A percentile compares a stretch with the other conserved stretches of the same genome.
These are phyloP conservation scores for Ceriops tagal DNA, from an alignment of 345 rosid species.

Conservation along the genomic window DNA sequence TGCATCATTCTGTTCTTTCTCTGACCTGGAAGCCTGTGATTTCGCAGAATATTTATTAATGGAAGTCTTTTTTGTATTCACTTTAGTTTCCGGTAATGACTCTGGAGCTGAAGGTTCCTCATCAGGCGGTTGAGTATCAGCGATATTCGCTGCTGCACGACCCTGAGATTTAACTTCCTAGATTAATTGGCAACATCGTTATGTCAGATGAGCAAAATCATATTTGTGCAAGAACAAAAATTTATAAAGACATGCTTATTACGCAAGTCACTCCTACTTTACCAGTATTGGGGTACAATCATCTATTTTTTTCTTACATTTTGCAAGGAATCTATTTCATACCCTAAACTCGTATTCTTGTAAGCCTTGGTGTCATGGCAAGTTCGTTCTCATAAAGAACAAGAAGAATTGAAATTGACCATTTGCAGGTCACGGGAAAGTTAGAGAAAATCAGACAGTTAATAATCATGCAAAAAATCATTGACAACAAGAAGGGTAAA, in stretches of 20 bases:
- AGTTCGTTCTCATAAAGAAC: too few relatives aligned
- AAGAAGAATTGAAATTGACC: too few relatives aligned
- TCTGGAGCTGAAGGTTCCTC: constrained; percentile 21
- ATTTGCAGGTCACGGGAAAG: too few relatives aligned
- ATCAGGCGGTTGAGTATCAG: constrained; percentile 20
- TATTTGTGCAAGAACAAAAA: not conserved
- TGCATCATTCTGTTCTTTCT: constrained; percentile 35
- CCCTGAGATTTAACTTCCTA: constrained; percentile 33
- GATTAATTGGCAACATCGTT: constrained; percentile 6
- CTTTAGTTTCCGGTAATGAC: constrained; percentile 23
- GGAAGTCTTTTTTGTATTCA: constrained; percentile 41
- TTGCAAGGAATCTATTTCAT: too few relatives aligned
- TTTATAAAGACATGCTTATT: not conserved
- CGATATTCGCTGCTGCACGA: constrained; percentile 18
- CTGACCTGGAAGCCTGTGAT: constrained; percentile 35
- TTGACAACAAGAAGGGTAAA: too few relatives aligned
- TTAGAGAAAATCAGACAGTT: too few relatives aligned
- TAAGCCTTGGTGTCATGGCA: too few relatives aligned
- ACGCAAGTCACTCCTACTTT: too few relatives aligned
- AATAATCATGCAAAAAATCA: too few relatives aligned
- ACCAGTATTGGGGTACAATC: too few relatives aligned
- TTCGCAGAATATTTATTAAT: constrained; percentile 42
- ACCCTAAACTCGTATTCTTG: too few relatives aligned
- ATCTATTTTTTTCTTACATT: too few relatives aligned
- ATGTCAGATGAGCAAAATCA: not conserved